Conservation (phyloP, 441 rosid genomes). For the Aquilaria agallochum region DNA sequence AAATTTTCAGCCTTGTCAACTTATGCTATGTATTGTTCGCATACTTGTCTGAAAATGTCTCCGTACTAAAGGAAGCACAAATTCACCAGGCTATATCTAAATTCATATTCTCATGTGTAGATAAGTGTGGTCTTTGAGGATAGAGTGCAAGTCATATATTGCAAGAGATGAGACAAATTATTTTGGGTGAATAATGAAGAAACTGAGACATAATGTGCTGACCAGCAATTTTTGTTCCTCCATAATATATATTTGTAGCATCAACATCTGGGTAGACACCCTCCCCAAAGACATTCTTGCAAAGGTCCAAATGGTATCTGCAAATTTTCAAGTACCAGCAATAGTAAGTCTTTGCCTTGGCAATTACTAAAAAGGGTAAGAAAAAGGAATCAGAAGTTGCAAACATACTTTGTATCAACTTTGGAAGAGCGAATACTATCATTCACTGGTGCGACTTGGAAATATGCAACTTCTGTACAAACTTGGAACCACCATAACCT, state of each 20-base stretch:
- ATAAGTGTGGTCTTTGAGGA: background rate
- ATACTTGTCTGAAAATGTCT: no score
- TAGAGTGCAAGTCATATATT: background rate
- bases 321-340: background rate
- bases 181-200: background rate
- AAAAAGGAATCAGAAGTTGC: slow-evolving; percentile 1
- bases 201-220: slow-evolving; percentile 12
- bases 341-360: background rate
- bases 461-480: slow-evolving; percentile 94
- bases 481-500: slow-evolving; percentile 98
- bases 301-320: slow-evolving; percentile 90
- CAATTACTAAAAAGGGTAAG: background rate
- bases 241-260: slow-evolving; percentile 79
- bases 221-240: slow-evolving; percentile 87
- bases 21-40: no score
- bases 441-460: slow-evolving; percentile 90
- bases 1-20: no score
- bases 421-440: slow-evolving; percentile 86
- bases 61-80: no score
- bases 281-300: slow-evolving; percentile 77
- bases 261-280: slow-evolving; percentile 82
- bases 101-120: no score
- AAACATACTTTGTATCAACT: slow-evolving; percentile 65
- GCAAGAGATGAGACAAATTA: background rate
- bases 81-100: no score